A percentile compares a stretch with the other conserved stretches of the same genome.
Conservation (phyloP, 257 asterid species). For the Scutellaria minor region DNA sequence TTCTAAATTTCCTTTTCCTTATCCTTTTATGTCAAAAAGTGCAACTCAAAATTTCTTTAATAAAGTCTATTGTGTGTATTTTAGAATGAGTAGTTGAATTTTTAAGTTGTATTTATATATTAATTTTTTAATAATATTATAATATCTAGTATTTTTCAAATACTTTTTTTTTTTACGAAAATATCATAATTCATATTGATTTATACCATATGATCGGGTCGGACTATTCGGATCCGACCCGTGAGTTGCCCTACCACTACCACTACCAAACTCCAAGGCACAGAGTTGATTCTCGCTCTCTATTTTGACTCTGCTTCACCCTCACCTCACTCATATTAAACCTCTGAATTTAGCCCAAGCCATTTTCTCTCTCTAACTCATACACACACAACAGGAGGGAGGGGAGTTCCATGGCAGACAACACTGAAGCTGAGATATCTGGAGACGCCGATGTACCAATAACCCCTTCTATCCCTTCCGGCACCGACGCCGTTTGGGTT, state of each 20-base stretch:
- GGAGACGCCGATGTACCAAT: constrained; percentile 42
- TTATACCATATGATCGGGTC: not conserved
- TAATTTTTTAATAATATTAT: no score
- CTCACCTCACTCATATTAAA: constrained; percentile 15
- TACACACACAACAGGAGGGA: not conserved
- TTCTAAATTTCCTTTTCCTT: no score
- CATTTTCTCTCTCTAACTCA: constrained; percentile 1
- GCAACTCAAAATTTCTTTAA: no score
- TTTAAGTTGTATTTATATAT: no score
- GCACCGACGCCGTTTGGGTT: constrained; percentile 75
- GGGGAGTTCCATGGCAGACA: constrained; percentile 47
- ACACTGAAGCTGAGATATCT: constrained; percentile 40
- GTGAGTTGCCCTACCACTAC: constrained; percentile 37
- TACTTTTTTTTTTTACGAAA: no score
- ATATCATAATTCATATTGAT: no score
- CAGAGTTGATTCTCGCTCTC: not conserved
- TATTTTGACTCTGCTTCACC: constrained; percentile 19
- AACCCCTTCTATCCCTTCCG: constrained; percentile 70
- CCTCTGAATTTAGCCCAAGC: constrained; percentile 25
- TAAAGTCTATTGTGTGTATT: no score
- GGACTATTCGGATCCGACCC: constrained; percentile 37
- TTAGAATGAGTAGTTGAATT: no score
- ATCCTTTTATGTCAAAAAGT: no score
- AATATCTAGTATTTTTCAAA: no score
- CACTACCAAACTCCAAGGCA: no score